Evolutionary conservation across 805 yeast species (phyloP).

Genomic region (Jamesozyma hellenica): DNA sequence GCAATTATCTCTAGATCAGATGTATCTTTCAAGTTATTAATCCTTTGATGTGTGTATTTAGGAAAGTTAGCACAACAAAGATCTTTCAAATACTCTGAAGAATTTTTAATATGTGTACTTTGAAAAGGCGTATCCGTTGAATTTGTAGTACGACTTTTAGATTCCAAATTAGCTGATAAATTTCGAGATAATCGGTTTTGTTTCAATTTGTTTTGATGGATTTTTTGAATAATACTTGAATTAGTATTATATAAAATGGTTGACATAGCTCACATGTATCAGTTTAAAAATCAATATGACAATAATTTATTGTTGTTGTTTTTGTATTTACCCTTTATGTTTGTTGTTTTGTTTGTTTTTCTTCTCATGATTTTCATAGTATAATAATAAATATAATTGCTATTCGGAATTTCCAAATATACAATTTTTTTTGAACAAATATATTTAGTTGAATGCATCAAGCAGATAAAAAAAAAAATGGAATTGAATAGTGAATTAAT

Average conservation of each 20-base stretch:
- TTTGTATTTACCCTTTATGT: no score
- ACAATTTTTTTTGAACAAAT: no score
- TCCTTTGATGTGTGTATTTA: conserved; percentile 8
- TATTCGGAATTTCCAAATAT: no score
- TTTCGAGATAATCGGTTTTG: neutral
- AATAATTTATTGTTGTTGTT: no score
- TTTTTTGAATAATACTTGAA: conserved; percentile 21
- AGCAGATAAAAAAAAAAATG: conserved; percentile 1
- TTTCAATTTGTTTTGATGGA: conserved; percentile 13
- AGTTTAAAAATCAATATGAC: no score
- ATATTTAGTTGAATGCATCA: no score
- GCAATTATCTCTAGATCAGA: conserved; percentile 18
- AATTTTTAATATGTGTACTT: conserved; percentile 12
- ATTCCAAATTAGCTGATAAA: no score
- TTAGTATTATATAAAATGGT: conserved; percentile 24
- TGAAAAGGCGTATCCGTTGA: conserved; percentile 13
- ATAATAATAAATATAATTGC: no score
- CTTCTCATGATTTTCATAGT: no score
- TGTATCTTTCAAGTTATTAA: conserved; percentile 5
- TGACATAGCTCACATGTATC: no score
- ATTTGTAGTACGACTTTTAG: no score
- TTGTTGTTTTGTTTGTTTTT: no score
- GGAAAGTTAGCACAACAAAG: conserved; percentile 23
- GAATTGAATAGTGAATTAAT: neutral
- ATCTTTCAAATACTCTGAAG: conserved; percentile 18